Conservation (phyloP, 768 basidiomycete genomes). For the Tylopilus cervinicoccineus region DNA sequence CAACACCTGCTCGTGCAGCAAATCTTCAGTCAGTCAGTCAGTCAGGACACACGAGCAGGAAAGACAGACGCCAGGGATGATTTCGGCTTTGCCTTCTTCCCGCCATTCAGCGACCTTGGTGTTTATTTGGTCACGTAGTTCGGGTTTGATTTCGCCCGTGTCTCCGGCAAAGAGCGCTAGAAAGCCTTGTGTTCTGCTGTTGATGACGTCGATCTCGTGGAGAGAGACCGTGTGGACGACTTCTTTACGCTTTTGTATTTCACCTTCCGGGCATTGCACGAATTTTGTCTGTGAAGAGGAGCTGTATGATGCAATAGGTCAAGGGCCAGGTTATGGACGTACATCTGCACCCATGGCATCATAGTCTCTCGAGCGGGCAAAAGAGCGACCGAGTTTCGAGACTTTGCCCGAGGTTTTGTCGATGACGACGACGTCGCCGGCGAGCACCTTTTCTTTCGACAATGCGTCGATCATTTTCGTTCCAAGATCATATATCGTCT, state of each 20-base stretch:
- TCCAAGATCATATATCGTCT: conserved; percentile 97
- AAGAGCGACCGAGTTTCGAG: conserved; percentile 92
- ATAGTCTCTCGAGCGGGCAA: conserved; percentile 96
- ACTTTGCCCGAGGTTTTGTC: conserved; percentile 98
- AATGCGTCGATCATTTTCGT: conserved; percentile 99
- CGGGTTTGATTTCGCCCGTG: conserved; percentile 98
- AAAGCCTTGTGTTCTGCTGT: conserved; percentile 97
- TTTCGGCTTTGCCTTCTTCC: conserved; percentile 97
- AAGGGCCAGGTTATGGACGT: conserved; percentile 29
- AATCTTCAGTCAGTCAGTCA: not conserved
- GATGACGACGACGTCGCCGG: conserved; percentile 93
- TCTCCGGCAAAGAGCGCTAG: conserved; percentile 93
- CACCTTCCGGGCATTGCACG: conserved; percentile 96
- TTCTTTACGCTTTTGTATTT: conserved; percentile 96
- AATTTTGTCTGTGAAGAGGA: conserved; percentile 78
- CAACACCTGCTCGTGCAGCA: conserved; percentile 56
- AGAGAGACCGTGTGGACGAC: conserved; percentile 96
- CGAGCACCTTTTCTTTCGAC: conserved; percentile 93
- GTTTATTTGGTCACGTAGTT: conserved; percentile 94
- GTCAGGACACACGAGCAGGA: not conserved
- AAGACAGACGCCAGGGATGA: conserved; percentile 83
- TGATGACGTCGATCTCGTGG: conserved; percentile 99
- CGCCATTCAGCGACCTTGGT: conserved; percentile 96
- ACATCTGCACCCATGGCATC: conserved; percentile 99
- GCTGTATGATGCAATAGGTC: not conserved